Conservation (phyloP, 2,329 filamentous ascomycete genomes). For the Cordyceps militaris region DNA sequence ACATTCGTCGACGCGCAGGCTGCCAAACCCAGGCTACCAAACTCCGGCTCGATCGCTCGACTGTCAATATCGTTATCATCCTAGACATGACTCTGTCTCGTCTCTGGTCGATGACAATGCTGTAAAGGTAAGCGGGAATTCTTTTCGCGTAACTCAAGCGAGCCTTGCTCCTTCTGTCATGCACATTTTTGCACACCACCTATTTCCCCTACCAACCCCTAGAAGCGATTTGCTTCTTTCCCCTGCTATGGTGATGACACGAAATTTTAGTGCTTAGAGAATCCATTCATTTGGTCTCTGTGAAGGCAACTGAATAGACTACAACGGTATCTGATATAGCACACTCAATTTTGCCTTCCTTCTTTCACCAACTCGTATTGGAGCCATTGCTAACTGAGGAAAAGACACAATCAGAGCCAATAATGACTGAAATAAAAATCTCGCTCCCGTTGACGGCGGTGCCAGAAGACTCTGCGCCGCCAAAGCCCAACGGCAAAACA, state of each 20-base stretch:
- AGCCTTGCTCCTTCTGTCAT: neutral
- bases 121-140: constrained; percentile 11
- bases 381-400: constrained; percentile 10
- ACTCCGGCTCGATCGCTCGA: neutral
- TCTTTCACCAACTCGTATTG: constrained; percentile 6
- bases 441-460: constrained; percentile 9
- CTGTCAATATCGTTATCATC: neutral
- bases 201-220: constrained; percentile 17
- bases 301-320: constrained; percentile 68
- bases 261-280: constrained; percentile 49
- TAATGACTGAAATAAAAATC: constrained; percentile 4
- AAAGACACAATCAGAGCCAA: neutral
- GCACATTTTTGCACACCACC: constrained; percentile 14
- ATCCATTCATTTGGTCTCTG: constrained; percentile 51
- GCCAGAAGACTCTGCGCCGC: constrained; percentile 18
- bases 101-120: neutral
- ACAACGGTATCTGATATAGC: constrained; percentile 91
- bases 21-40: neutral
- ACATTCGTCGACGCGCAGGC: neutral
- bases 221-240: constrained; percentile 14
- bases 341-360: neutral
- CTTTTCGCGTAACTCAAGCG: neutral
- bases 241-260: constrained; percentile 52
- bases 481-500: constrained; percentile 17
- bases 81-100: neutral